These are phyloP conservation scores for Flaveria sonorensis DNA, from an alignment of 129 eudicot genomes.

Conservation along the genomic window DNA sequence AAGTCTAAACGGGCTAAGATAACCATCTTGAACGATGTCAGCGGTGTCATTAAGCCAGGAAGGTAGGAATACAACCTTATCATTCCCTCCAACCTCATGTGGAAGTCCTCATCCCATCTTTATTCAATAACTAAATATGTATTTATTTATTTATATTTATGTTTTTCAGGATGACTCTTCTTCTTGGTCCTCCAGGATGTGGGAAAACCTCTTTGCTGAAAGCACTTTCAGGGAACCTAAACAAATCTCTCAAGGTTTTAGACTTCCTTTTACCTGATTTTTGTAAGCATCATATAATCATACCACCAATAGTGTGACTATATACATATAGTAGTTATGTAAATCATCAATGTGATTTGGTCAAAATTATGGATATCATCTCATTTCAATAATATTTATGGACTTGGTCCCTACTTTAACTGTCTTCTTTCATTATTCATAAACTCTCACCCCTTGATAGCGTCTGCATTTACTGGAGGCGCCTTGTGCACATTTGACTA, in stretches of 20 bases:
- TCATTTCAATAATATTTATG: background rate
- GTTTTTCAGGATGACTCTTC: slow-evolving; percentile 57
- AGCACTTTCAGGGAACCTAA: slow-evolving; percentile 54
- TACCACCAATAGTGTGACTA: background rate
- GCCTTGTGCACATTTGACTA: background rate
- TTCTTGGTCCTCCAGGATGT: slow-evolving; percentile 87
- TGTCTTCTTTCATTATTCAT: background rate
- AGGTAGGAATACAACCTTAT: slow-evolving; percentile 44
- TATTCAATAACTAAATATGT: background rate
- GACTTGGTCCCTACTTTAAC: background rate
- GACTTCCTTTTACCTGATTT: slow-evolving; percentile 3
- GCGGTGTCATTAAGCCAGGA: slow-evolving; percentile 74
- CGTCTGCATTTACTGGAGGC: background rate
- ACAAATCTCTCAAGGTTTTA: slow-evolving; percentile 50
- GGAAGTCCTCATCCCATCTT: slow-evolving; percentile 7
- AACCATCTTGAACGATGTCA: slow-evolving; percentile 55
- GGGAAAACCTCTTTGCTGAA: slow-evolving; percentile 50
- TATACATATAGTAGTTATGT: too few species aligned
- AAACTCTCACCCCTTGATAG: background rate
- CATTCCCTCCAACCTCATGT: background rate
- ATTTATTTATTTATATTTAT: background rate
- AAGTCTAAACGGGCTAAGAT: slow-evolving; percentile 49
- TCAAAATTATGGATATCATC: background rate
- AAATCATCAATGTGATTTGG: too few species aligned
- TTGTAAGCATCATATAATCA: slow-evolving; percentile 7